A percentile compares a stretch with the other conserved stretches of the same genome.
Evolutionary conservation across 768 basidiomycete species (phyloP).

Genomic region (Lactarius sanguifluus): DNA sequence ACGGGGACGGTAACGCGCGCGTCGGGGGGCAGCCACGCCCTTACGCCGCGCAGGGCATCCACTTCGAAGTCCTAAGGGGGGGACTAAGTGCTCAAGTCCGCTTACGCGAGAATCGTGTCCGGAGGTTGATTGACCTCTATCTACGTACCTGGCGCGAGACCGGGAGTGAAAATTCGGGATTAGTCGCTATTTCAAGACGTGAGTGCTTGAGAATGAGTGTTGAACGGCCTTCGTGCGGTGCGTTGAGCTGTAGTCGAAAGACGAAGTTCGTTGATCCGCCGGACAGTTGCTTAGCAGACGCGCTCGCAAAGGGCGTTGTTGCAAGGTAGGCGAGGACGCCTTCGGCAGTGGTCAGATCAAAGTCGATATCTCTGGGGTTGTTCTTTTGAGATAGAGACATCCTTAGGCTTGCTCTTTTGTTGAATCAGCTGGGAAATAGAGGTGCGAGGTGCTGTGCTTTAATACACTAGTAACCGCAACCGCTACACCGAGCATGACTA

Average conservation of each 20-base stretch:
- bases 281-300: conserved; percentile 41
- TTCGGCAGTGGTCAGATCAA: conserved; percentile 35
- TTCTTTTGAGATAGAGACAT: background rate
- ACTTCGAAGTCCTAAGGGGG: conserved; percentile 43
- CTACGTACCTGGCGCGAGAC: conserved; percentile 53
- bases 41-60: conserved; percentile 49
- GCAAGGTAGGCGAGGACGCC: conserved; percentile 46
- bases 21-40: conserved; percentile 38
- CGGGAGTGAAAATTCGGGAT: conserved; percentile 36
- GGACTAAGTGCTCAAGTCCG: background rate
- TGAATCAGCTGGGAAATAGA: background rate
- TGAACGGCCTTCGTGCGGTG: conserved; percentile 41
- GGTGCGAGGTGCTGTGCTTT: background rate
- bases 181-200: conserved; percentile 36
- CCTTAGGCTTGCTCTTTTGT: background rate
- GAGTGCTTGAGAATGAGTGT: conserved; percentile 63
- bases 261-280: conserved; percentile 59
- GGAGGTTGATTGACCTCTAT: background rate
- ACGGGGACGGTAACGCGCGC: conserved; percentile 49
- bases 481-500: background rate
- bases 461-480: background rate
- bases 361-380: background rate
- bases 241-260: conserved; percentile 51
- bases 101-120: background rate
- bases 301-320: conserved; percentile 48